Percentiles rank a stretch among this genome's conserved stretches.
Evolutionary conservation across 2,329 filamentous ascomycete species (phyloP).

Genomic region (Aspergillus fumigatus): DNA sequence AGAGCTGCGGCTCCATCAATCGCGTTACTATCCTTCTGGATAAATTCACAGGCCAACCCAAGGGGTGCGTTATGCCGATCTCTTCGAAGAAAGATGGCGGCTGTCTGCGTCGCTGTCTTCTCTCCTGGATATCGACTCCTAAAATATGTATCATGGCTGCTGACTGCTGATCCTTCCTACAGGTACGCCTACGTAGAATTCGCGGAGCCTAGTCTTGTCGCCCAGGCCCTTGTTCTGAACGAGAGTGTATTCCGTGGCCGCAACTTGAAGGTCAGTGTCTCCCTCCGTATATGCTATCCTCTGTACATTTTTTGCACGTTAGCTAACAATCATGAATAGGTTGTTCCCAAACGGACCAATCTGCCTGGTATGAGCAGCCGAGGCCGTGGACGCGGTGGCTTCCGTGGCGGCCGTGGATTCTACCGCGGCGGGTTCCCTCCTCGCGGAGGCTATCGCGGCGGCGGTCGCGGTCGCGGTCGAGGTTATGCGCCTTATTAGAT

Average conservation of each 20-base stretch:
- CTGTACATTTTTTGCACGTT: neutral
- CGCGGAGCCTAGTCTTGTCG: constrained; percentile 85
- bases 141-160: constrained; percentile 12
- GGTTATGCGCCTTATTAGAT: constrained; percentile 45
- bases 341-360: constrained; percentile 91
- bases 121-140: neutral
- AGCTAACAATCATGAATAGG: constrained; percentile 47
- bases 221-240: constrained; percentile 89
- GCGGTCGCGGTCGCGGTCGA: constrained; percentile 44
- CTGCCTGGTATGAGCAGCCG: constrained; percentile 81
- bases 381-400: constrained; percentile 54
- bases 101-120: neutral
- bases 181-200: constrained; percentile 99
- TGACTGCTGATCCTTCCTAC: constrained; percentile 24
- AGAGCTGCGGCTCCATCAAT: constrained; percentile 95
- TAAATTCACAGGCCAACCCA: constrained; percentile 98
- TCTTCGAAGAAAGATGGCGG: neutral
- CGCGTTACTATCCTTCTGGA: constrained; percentile 95
- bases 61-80: constrained; percentile 65
- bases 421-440: constrained; percentile 42
- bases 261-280: constrained; percentile 75
- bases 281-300: neutral
- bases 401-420: constrained; percentile 48
- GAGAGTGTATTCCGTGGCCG: constrained; percentile 93
- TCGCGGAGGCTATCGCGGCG: constrained; percentile 58